Percentiles rank a stretch among this genome's conserved stretches.
Conservation (phyloP, 805 yeast genomes). For the Osmozyma mogii region DNA sequence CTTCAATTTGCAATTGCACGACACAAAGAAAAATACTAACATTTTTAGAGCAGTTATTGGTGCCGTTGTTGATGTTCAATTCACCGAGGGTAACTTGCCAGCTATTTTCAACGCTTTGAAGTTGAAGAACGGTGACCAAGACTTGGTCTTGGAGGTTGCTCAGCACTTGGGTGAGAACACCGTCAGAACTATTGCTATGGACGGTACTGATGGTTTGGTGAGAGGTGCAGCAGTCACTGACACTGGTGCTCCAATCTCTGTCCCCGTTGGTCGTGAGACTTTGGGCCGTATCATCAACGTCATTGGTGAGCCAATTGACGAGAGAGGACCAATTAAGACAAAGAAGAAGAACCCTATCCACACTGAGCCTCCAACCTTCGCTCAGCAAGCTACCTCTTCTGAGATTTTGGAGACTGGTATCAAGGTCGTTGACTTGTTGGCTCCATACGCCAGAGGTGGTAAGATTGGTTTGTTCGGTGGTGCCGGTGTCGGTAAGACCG, state of each 20-base stretch:
- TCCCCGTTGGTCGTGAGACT: constrained; percentile 99
- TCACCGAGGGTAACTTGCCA: constrained; percentile 95
- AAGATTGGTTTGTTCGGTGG: constrained; percentile 99
- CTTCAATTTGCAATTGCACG: too few relatives aligned
- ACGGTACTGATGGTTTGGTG: constrained; percentile 99
- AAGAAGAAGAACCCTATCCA: constrained; percentile 96
- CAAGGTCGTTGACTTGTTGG: constrained; percentile 97
- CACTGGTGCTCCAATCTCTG: constrained; percentile 98
- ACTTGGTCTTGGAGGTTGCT: constrained; percentile 94
- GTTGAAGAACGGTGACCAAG: constrained; percentile 67
- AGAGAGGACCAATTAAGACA: constrained; percentile 96
- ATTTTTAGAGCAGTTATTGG: constrained; percentile 83
- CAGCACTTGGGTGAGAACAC: constrained; percentile 99
- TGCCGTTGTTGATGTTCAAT: constrained; percentile 99
- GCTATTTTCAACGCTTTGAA: constrained; percentile 95
- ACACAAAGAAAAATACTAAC: constrained; percentile 22
- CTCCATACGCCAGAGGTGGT: constrained; percentile 99
- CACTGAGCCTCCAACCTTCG: constrained; percentile 95
- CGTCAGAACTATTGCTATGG: constrained; percentile 99
- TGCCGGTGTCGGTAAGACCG: constrained; percentile 99
- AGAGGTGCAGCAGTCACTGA: constrained; percentile 90
- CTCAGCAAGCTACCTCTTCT: constrained; percentile 95
- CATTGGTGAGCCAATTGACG: constrained; percentile 99
- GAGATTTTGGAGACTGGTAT: constrained; percentile 99
- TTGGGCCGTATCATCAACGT: constrained; percentile 98